Base-by-base conservation (phyloP, 2,329 filamentous ascomycete genomes). In the Triangularia setosa region DNA sequence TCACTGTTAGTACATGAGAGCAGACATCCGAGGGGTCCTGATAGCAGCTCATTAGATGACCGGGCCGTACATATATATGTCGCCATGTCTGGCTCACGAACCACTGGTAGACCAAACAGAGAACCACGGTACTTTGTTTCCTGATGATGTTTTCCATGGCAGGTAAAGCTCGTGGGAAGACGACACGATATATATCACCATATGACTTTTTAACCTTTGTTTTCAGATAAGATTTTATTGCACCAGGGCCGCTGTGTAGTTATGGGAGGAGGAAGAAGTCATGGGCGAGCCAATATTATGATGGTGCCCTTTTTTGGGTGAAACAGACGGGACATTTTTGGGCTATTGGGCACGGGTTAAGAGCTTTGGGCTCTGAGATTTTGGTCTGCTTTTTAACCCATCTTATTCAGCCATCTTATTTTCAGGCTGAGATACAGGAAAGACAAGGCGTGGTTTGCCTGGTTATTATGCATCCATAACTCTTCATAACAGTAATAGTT, bases 71-170 rank as follows among this genome's bases (percentile, higher is more conserved):
- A 64, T 11, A 60, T 52, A 23, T 64, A 64, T 28, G 23, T 44
- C 14, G 44, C 23, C 3, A 54, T 58, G 25, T 9, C 16, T 18
- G 57, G 24, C 3, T 40, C 33, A 12, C 30, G 11, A 33, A 33
- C 30, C 30, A 14, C 40, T 21, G 40, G 16, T 18, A 14, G 9
- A 40, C 14, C 30, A 14, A 7, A 48, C 4, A 6, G 56, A 23
- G 54, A 60, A 30, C 48, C 27, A 14, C 40, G 62, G 23, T 56
- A 30, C 23, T 64, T 64, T 57, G 48, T 56, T 56, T 57, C 62
- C 21, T 64, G 57, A 62, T 21, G 11, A n/a, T 0, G 18, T 21
- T 14, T n/a, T n/a, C 48, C 9, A 24, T 25, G 18, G 4, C 24
- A 30, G 23, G 30, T n/a, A 18, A 23, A 27, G 18, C 18, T 62